Conservation (phyloP, 2,329 filamentous ascomycete species). For the Fusarium sp. region DNA sequence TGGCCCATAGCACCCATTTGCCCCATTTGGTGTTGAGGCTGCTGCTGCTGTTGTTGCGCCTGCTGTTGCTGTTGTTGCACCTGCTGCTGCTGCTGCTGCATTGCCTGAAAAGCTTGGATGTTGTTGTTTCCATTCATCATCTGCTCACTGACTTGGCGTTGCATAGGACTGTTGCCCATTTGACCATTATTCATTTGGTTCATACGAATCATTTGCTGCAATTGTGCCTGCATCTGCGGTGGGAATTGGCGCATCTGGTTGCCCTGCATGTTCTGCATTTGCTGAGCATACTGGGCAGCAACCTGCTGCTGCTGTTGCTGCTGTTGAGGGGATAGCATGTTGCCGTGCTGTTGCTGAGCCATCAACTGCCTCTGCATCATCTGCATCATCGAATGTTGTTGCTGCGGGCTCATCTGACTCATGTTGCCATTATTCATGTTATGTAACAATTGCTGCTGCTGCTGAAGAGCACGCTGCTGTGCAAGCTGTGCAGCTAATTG, state of each 20-base stretch:
- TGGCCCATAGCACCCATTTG: slow-evolving; percentile 48
- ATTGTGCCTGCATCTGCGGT: slow-evolving; percentile 51
- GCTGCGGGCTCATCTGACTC: slow-evolving; percentile 53
- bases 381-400: slow-evolving; percentile 55
- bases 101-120: slow-evolving; percentile 54
- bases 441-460: slow-evolving; percentile 57
- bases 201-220: slow-evolving; percentile 53
- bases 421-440: slow-evolving; percentile 52
- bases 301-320: slow-evolving; percentile 58
- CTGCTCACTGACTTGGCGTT: slow-evolving; percentile 49
- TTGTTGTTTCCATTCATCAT: slow-evolving; percentile 57
- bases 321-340: slow-evolving; percentile 55
- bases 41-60: slow-evolving; percentile 48
- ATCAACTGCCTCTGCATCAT: slow-evolving; percentile 54
- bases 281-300: slow-evolving; percentile 58
- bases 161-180: slow-evolving; percentile 47
- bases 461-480: slow-evolving; percentile 57
- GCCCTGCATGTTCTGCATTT: slow-evolving; percentile 56
- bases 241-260: slow-evolving; percentile 51
- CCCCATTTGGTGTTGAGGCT: slow-evolving; percentile 44
- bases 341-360: slow-evolving; percentile 54
- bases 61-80: slow-evolving; percentile 48
- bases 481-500: slow-evolving; percentile 60
- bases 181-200: slow-evolving; percentile 50
- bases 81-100: slow-evolving; percentile 54